phyloP scores from a whole-genome alignment of 768 basidiomycete species.

The Lentinula guzmanii region DNA sequence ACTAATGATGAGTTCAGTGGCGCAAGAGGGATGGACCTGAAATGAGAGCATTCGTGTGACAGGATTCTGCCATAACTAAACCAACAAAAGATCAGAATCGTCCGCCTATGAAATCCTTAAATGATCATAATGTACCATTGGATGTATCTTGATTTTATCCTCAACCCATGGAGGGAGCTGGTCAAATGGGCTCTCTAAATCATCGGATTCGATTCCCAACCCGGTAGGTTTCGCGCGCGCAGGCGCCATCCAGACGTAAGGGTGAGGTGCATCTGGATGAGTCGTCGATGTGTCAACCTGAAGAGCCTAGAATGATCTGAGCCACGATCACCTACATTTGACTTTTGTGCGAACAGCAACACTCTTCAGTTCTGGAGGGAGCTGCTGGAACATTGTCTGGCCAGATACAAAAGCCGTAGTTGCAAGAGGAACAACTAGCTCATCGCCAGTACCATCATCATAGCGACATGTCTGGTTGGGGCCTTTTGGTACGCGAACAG shows the following conservation, averaged over 20 bases:
- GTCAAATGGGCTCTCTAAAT: conserved; percentile 36
- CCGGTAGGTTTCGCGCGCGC: conserved; percentile 46
- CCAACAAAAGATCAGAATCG: not conserved
- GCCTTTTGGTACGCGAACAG: conserved; percentile 50
- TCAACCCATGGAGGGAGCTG: conserved; percentile 53
- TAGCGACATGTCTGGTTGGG: conserved; percentile 45
- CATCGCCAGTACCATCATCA: conserved; percentile 66
- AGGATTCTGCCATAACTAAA: conserved; percentile 56
- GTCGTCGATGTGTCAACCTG: conserved; percentile 24
- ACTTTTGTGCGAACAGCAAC: conserved; percentile 57
- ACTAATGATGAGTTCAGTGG: conserved; percentile 34
- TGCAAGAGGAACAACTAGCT: conserved; percentile 58
- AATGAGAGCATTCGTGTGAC: conserved; percentile 48
- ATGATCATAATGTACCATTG: conserved; percentile 31
- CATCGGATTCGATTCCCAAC: conserved; percentile 47
- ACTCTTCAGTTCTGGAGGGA: conserved; percentile 42
- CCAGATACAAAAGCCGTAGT: conserved; percentile 54
- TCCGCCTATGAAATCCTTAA: too few species aligned
- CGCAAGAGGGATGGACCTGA: conserved; percentile 55
- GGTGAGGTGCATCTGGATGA: conserved; percentile 45
- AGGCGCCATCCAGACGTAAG: conserved; percentile 55
- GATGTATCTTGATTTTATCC: conserved; percentile 42
- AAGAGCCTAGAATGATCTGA: conserved; percentile 22
- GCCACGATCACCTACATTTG: conserved; percentile 19
- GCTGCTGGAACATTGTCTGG: conserved; percentile 47